These are phyloP conservation scores for Cordyceps cicadae DNA, from an alignment of 2,329 filamentous ascomycete species.

Conservation along the genomic window DNA sequence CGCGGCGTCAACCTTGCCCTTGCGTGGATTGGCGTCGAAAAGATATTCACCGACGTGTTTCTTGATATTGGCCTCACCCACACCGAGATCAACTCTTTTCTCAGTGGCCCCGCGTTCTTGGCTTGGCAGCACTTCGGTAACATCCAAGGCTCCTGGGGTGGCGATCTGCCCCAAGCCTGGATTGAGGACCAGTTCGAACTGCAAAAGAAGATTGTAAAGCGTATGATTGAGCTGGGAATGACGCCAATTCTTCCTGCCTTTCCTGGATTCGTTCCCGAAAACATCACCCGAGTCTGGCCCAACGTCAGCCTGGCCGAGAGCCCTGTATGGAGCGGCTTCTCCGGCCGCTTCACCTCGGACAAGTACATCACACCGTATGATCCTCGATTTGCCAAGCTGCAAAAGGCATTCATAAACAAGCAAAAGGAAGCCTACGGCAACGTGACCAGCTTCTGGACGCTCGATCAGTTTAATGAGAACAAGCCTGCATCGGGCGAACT, in stretches of 20 bases:
- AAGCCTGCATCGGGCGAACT: slow-evolving; percentile 36
- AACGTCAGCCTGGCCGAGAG: slow-evolving; percentile 35
- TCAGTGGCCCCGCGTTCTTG: slow-evolving; percentile 43
- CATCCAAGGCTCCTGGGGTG: slow-evolving; percentile 42
- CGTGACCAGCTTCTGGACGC: slow-evolving; percentile 38
- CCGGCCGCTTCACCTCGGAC: slow-evolving; percentile 33
- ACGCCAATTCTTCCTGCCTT: slow-evolving; percentile 43
- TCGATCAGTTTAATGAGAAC: slow-evolving; percentile 48
- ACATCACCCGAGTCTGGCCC: slow-evolving; percentile 32
- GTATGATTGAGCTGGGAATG: slow-evolving; percentile 46
- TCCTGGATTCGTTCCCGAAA: slow-evolving; percentile 39
- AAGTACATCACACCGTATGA: slow-evolving; percentile 41
- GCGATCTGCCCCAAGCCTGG: slow-evolving; percentile 35
- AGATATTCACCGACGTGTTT: slow-evolving; percentile 40
- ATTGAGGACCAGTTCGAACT: slow-evolving; percentile 38
- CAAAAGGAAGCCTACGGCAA: slow-evolving; percentile 39
- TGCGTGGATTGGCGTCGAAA: slow-evolving; percentile 44
- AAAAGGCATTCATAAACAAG: slow-evolving; percentile 37
- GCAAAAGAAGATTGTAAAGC: slow-evolving; percentile 38
- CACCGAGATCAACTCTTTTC: slow-evolving; percentile 35
- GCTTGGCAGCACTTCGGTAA: slow-evolving; percentile 49
- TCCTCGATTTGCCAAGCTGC: slow-evolving; percentile 32
- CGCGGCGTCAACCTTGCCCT: slow-evolving; percentile 43
- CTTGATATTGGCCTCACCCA: slow-evolving; percentile 35
- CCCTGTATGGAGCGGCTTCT: slow-evolving; percentile 35